Evolutionary conservation across 129 eudicot species (phyloP).

Genomic region (Escallonia herrerae): DNA sequence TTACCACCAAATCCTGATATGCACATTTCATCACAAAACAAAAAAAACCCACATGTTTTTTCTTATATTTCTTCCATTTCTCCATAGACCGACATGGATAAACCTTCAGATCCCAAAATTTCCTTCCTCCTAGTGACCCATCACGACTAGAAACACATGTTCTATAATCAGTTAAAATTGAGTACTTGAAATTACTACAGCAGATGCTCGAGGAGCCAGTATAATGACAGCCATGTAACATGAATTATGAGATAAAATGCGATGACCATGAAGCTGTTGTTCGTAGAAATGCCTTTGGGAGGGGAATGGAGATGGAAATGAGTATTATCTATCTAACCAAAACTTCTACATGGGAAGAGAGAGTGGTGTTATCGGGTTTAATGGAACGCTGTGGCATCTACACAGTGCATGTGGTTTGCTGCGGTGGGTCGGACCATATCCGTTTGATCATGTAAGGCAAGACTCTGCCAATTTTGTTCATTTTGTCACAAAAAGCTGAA

Average conservation of each 20-base stretch:
- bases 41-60: slow-evolving; percentile 28
- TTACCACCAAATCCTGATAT: slow-evolving; percentile 13
- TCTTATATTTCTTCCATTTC: slow-evolving; percentile 55
- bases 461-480: too few species aligned
- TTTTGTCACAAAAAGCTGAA: too few species aligned
- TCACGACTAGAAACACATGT: slow-evolving; percentile 3
- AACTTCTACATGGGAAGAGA: too few species aligned
- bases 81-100: slow-evolving; percentile 33
- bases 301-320: neutral
- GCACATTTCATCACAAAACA: slow-evolving; percentile 38
- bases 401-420: too few species aligned
- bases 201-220: slow-evolving; percentile 39
- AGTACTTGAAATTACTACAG: slow-evolving; percentile 19
- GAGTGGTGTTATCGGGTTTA: too few species aligned
- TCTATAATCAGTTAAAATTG: slow-evolving; percentile 8
- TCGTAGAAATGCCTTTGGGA: slow-evolving; percentile 14
- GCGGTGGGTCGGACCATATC: too few species aligned
- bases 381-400: too few species aligned
- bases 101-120: slow-evolving; percentile 17
- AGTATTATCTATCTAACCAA: slow-evolving; percentile 6
- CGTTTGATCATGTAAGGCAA: too few species aligned
- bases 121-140: slow-evolving; percentile 23
- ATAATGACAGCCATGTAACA: slow-evolving; percentile 46
- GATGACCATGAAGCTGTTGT: neutral
- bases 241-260: slow-evolving; percentile 12